Evolutionary conservation across 2,329 filamentous ascomycete genomes (phyloP), one percentile per base, ranked within the genome.

Genomic region (Pseudocercospora eumusae): DNA sequence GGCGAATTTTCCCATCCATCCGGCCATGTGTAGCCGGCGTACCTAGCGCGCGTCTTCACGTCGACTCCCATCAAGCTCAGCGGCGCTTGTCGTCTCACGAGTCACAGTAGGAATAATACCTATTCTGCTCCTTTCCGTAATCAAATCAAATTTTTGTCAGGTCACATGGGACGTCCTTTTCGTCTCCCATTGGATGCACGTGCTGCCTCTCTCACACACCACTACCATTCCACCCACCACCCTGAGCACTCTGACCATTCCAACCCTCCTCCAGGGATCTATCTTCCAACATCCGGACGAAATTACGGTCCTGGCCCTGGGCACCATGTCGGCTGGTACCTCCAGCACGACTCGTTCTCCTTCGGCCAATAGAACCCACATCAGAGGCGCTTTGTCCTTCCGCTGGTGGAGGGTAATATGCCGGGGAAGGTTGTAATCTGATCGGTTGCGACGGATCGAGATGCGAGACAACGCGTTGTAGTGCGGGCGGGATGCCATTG

Each of bases 371-470:
- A 77, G 79, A 86, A n/a, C 82, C 80, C 23, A 86, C 81, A 62
- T 84, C 85, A 54, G 87, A 84, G 64, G 90, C 85, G 8, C 86
- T 83, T 70, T 91, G 87, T 9, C 92, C 91, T 67, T 98, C 93
- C 6, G 90, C 87, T 1, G 93, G 91, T 20, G 95, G 95, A 10
- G 95, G 95, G 71, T 98, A 99, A 77, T 99, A 99, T 1, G 95
- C 95, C 4, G 95, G 95, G 70, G 92, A 97, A 2, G 95, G 95
- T 74, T 99, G 95, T 60, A 98, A 79, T 55, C 95, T 86, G 71
- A 99, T 98, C 0, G 95, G 95, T 63, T 93, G 91, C 70, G 87
- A 98, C 1, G 95, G 95, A 73, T 99, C 95, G 49, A 99, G 84
- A 76, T 98, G 93, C 74, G 92, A 96, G 45, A 95, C 95, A 21